Conservation (phyloP, 257 asterid genomes). For the Thymus quinquecostatus region DNA sequence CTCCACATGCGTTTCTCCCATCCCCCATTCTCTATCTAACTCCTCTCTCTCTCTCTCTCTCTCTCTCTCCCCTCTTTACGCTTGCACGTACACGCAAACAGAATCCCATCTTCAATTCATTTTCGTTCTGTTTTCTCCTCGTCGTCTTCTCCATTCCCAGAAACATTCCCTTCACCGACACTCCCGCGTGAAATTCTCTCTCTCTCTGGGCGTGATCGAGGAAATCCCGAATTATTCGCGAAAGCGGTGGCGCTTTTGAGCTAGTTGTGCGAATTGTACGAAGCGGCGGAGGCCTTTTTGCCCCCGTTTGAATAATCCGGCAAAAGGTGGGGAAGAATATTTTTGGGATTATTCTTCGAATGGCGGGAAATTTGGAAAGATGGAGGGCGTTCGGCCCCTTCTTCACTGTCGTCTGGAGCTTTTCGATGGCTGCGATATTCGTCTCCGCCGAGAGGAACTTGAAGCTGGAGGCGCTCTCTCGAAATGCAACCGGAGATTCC, state of each 20-base stretch:
- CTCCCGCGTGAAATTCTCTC: conserved; percentile 6
- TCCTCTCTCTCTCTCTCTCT: neutral
- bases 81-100: neutral
- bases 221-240: neutral
- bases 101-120: neutral
- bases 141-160: neutral
- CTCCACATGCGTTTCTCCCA: neutral
- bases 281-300: neutral
- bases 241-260: conserved; percentile 31
- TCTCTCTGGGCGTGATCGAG: neutral
- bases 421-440: conserved; percentile 65
- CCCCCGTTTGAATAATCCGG: conserved; percentile 12
- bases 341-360: conserved; percentile 32
- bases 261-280: neutral
- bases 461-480: conserved; percentile 43
- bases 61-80: neutral
- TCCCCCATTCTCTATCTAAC: neutral
- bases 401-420: conserved; percentile 69
- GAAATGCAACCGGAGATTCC: conserved; percentile 34
- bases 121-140: neutral
- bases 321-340: conserved; percentile 27
- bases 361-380: conserved; percentile 59
- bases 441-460: conserved; percentile 91
- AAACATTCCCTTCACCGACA: conserved; percentile 8
- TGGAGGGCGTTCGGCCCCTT: conserved; percentile 69